Percentiles rank a stretch among this genome's conserved stretches.
Conservation (phyloP, 257 asterid genomes). For the Solanum paucissectum region DNA sequence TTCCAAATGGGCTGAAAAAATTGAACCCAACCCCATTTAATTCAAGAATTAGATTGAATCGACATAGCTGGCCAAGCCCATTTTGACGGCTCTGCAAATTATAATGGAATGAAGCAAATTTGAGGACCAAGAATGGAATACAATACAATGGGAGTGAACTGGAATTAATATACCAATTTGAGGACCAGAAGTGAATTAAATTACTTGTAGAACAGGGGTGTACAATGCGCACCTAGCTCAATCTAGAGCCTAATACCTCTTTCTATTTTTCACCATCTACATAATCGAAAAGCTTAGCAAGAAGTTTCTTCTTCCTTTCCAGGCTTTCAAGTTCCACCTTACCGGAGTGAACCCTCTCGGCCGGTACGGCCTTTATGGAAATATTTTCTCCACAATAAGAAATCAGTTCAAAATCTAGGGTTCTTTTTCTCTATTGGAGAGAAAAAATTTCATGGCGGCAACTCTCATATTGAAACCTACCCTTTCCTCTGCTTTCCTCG, state of each 20-base stretch:
- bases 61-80: no score
- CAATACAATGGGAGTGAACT: no score
- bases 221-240: neutral
- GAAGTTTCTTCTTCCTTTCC: neutral
- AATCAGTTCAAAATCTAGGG: neutral
- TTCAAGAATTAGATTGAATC: no score
- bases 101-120: neutral
- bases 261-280: neutral
- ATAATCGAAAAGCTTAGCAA: neutral
- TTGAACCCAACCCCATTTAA: no score
- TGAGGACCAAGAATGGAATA: neutral
- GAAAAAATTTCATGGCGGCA: conserved; percentile 36
- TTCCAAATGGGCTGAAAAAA: no score
- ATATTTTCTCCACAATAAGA: neutral
- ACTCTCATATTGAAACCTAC: conserved; percentile 43
- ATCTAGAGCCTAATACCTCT: neutral
- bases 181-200: neutral
- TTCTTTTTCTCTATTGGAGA: neutral
- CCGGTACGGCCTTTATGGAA: neutral
- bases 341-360: neutral
- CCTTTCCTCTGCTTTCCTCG: conserved; percentile 43
- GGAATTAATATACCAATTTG: neutral
- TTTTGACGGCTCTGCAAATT: no score
- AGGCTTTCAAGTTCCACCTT: neutral
- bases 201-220: neutral